Conservation (phyloP, 495 filamentous ascomycete genomes). For the Xylaria acuta region DNA sequence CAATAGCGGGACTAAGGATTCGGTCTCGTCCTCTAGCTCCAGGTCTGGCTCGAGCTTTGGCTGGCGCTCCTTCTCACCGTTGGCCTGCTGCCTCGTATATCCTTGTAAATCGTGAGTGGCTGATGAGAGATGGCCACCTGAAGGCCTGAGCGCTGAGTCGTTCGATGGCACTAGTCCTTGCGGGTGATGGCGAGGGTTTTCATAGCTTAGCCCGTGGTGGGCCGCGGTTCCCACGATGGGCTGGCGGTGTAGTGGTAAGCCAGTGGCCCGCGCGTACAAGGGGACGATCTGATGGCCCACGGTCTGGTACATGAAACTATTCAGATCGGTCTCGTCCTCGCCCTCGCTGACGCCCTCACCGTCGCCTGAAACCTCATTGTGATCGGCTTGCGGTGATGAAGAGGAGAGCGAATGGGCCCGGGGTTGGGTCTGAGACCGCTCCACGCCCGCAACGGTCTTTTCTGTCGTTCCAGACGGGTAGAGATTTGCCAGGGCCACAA, state of each 20-base stretch:
- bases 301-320: conserved; percentile 99
- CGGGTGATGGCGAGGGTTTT: conserved; percentile 32
- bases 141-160: conserved; percentile 8
- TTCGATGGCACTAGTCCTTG: background rate
- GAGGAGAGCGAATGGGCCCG: background rate
- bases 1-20: conserved; percentile 79
- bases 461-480: conserved; percentile 57
- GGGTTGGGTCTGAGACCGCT: background rate
- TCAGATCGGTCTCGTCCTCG: conserved; percentile 70
- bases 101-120: conserved; percentile 14
- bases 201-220: conserved; percentile 68
- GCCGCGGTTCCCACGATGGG: conserved; percentile 72
- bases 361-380: background rate
- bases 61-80: conserved; percentile 3
- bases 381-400: background rate
- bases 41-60: background rate
- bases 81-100: conserved; percentile 4
- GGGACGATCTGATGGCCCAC: conserved; percentile 89
- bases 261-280: conserved; percentile 78
- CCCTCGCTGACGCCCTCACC: conserved; percentile 14
- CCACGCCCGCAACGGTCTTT: background rate
- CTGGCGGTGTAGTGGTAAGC: conserved; percentile 78
- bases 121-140: conserved; percentile 10
- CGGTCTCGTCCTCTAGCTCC: conserved; percentile 75
- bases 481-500: conserved; percentile 90